Evolutionary conservation across 345 rosid genomes (phyloP), one percentile per base, ranked within the genome.

Genomic region (Salix viminalis): DNA sequence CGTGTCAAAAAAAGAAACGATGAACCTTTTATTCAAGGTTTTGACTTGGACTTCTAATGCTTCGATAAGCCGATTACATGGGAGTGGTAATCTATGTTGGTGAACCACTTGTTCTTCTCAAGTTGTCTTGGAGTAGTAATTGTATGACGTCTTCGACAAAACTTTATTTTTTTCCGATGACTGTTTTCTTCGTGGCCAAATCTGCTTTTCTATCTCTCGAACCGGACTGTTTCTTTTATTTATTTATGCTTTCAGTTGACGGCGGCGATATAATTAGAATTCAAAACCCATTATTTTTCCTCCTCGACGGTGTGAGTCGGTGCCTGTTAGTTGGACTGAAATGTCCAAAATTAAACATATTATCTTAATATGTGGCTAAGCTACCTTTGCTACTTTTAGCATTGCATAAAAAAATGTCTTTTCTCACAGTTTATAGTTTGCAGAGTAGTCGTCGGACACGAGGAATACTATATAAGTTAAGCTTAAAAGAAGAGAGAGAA

Each of bases 61-160:
- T n/a, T 56, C 1, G 26, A 21, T 0, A 13, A 44, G 50, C 50
- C 50, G 3, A 13, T 4, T 7, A 7, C 44, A 46, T 46, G 50
- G 5, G 50, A 44, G 50, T 44, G 52, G 71, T 26, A 46, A 7
- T 26, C 11, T 67, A 69, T 74, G 58, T 75, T 76, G 86, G 80
- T 76, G 74, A 83, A 39, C 86, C 54, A 83, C 88, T 79, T 16
- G 28, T 56, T 54, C 61, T 21, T 54, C 61, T 54, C 61, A 0
- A 21, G 61, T 1, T 50, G 56, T 50, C 1, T 50, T 50, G 56
- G n/a, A 54, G 60, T 10, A 8, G 44, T 9, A 41, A 7, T 7
- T 54, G 60, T 21, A 11, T 21, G 60, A 7, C 6, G 60, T 54
- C 60, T 54, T 21, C 7, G 12, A n/a, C 60, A 21, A 9, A 21